Evolutionary conservation across 257 asterid species (phyloP).

Genomic region (Thymus mandschuricus): DNA sequence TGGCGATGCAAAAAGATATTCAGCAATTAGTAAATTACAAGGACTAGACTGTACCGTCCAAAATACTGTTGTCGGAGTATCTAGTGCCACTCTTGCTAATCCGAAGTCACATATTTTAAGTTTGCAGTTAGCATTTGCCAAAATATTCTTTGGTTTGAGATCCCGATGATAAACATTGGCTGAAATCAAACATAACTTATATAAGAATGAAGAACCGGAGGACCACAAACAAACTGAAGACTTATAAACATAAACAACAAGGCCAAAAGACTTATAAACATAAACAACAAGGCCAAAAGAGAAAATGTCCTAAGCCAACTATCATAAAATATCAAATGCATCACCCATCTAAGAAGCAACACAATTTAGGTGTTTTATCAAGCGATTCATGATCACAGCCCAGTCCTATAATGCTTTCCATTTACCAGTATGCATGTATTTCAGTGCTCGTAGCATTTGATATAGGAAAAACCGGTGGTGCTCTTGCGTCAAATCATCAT

Average conservation of each 20-base stretch:
- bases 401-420: slow-evolving; percentile 1
- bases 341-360: slow-evolving; percentile 12
- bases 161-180: slow-evolving; percentile 95
- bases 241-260: not conserved
- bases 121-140: slow-evolving; percentile 98
- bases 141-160: slow-evolving; percentile 89
- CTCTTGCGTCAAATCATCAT: slow-evolving; percentile 89
- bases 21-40: slow-evolving; percentile 6
- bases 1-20: not conserved
- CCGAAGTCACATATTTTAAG: slow-evolving; percentile 94
- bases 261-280: not conserved
- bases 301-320: slow-evolving; percentile 13
- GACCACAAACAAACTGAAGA: slow-evolving; percentile 3
- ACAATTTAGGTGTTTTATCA: slow-evolving; percentile 3
- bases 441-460: slow-evolving; percentile 88
- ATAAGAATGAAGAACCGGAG: slow-evolving; percentile 26
- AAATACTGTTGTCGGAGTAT: slow-evolving; percentile 80
- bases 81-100: slow-evolving; percentile 92
- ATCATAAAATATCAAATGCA: not conserved
- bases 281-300: not conserved
- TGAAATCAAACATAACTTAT: slow-evolving; percentile 45
- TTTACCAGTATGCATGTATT: slow-evolving; percentile 91
- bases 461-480: slow-evolving; percentile 92
- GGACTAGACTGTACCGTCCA: slow-evolving; percentile 73
- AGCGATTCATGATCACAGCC: slow-evolving; percentile 9